phyloP scores from a whole-genome alignment of 2,329 filamentous ascomycete species.

The Ascochyta viciae-villosae region DNA sequence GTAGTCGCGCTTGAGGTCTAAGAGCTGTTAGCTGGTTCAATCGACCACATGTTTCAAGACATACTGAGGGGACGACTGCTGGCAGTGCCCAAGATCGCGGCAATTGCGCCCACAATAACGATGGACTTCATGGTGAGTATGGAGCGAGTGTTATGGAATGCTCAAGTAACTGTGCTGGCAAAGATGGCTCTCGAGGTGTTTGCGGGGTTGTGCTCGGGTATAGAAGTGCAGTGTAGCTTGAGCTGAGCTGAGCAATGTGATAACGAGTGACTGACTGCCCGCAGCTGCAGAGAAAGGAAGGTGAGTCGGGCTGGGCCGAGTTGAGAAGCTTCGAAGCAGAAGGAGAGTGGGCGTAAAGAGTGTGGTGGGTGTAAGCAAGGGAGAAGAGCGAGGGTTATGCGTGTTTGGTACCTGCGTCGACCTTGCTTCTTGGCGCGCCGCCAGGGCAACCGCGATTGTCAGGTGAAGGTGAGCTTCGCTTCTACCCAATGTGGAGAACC shows the following conservation, averaged over 20 bases:
- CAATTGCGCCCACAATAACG: conserved; percentile 46
- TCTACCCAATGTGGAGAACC: neutral
- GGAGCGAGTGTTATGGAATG: conserved; percentile 44
- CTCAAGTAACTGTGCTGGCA: conserved; percentile 26
- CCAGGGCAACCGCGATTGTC: conserved; percentile 21
- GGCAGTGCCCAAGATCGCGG: conserved; percentile 51
- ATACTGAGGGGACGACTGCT: conserved; percentile 53
- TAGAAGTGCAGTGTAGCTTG: conserved; percentile 7
- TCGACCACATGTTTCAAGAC: conserved; percentile 3
- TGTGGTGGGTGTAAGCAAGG: conserved; percentile 27
- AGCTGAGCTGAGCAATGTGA: conserved; percentile 13
- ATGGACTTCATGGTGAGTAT: conserved; percentile 55
- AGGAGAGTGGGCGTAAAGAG: conserved; percentile 27
- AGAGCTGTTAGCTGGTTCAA: conserved; percentile 17
- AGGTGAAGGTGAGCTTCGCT: conserved; percentile 11
- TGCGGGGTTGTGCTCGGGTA: conserved; percentile 13
- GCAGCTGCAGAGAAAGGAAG: conserved; percentile 31
- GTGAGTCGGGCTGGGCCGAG: conserved; percentile 26
- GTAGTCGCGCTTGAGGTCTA: conserved; percentile 42
- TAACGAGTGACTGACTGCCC: conserved; percentile 35
- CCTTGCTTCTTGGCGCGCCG: conserved; percentile 22
- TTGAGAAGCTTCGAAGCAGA: conserved; percentile 24
- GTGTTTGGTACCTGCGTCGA: conserved; percentile 20
- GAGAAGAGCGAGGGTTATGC: conserved; percentile 17
- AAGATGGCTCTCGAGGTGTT: conserved; percentile 20